Conservation (phyloP, 2,329 filamentous ascomycete genomes). For the Magnaporthiopsis incrustans region DNA sequence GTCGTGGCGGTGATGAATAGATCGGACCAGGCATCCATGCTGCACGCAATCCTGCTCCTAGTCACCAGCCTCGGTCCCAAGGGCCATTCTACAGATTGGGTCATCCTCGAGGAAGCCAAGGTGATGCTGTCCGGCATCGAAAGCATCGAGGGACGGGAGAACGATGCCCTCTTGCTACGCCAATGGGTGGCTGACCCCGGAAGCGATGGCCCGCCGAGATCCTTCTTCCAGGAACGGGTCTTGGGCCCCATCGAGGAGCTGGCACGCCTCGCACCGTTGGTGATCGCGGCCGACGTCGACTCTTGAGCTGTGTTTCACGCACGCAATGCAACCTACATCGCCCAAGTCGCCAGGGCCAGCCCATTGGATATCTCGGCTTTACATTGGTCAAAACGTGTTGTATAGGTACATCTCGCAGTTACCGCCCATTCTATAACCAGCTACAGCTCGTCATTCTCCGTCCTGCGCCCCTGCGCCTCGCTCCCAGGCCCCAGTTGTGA, state of each 20-base stretch:
- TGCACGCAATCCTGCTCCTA: conserved; percentile 44
- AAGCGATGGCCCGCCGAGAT: conserved; percentile 25
- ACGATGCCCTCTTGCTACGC: conserved; percentile 33
- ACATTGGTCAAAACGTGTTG: background rate
- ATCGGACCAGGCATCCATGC: conserved; percentile 45
- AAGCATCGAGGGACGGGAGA: conserved; percentile 35
- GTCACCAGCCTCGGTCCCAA: conserved; percentile 32
- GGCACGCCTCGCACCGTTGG: conserved; percentile 34
- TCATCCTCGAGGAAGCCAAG: conserved; percentile 32
- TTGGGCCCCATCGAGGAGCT: conserved; percentile 38
- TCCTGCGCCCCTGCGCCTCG: background rate
- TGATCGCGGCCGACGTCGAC: conserved; percentile 33
- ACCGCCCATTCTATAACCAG: background rate
- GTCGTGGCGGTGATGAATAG: conserved; percentile 25
- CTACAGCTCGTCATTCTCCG: background rate
- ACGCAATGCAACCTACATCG: background rate
- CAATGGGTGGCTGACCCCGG: conserved; percentile 34
- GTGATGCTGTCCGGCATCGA: conserved; percentile 42
- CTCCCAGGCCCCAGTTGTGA: conserved; percentile 18
- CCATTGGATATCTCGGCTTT: background rate
- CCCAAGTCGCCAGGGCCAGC: background rate
- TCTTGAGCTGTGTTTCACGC: background rate
- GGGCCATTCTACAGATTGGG: conserved; percentile 38
- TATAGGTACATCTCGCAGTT: background rate
- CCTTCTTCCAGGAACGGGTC: conserved; percentile 43